A percentile compares a stretch with the other conserved stretches of the same genome.
Evolutionary conservation across 768 basidiomycete genomes (phyloP).

Genomic region (Podaxis pistillaris): DNA sequence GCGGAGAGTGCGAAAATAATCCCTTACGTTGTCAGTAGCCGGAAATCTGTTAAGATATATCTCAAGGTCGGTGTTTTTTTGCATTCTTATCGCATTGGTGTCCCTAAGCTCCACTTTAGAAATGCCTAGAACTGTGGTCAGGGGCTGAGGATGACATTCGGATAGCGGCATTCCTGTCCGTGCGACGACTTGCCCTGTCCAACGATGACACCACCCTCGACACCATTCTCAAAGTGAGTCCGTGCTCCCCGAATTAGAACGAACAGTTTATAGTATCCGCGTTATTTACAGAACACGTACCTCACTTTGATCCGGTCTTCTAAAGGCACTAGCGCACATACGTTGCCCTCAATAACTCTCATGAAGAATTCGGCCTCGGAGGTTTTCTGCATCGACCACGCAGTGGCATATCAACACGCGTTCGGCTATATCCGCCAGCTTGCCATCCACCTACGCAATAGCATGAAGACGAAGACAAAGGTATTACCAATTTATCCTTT

Average conservation of each 20-base stretch:
- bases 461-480: constrained; percentile 87
- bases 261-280: not conserved
- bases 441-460: constrained; percentile 87
- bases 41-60: constrained; percentile 84
- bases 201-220: constrained; percentile 82
- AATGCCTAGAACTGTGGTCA: constrained; percentile 83
- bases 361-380: constrained; percentile 99
- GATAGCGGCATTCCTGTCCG: constrained; percentile 82
- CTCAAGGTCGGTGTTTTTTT: constrained; percentile 59
- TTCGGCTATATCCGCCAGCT: constrained; percentile 96
- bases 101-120: constrained; percentile 38
- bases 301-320: constrained; percentile 79
- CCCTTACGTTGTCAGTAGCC: constrained; percentile 82
- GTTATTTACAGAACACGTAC: constrained; percentile 75
- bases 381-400: constrained; percentile 77
- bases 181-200: constrained; percentile 75
- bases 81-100: not conserved
- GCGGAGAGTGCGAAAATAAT: constrained; percentile 85
- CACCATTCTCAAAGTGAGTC: constrained; percentile 74
- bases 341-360: constrained; percentile 86
- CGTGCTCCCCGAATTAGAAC: not conserved
- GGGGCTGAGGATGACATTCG: constrained; percentile 77
- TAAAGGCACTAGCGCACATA: constrained; percentile 83
- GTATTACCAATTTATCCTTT: constrained; percentile 32
- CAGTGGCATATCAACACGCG: constrained; percentile 84